Percentiles rank a stretch among this genome's conserved stretches.
Conservation (phyloP, 2,329 filamentous ascomycete genomes). For the Colletotrichum zoysiae region DNA sequence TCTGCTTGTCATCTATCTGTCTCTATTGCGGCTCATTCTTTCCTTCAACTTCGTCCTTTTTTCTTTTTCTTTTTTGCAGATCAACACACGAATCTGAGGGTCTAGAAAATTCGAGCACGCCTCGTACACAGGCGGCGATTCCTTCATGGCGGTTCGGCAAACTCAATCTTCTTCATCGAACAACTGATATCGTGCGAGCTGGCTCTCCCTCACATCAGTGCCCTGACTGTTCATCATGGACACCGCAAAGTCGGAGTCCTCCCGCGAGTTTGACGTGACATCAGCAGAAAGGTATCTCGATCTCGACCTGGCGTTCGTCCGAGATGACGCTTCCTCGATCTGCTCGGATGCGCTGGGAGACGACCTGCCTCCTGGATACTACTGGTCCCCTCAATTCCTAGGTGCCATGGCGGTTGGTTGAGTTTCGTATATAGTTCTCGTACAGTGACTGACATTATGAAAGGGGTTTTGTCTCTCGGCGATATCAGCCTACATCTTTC, state of each 20-base stretch:
- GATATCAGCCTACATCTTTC: constrained; percentile 54
- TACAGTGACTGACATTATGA: constrained; percentile 2
- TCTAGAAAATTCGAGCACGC: constrained; percentile 28
- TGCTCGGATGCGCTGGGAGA: constrained; percentile 52
- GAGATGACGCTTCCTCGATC: constrained; percentile 50
- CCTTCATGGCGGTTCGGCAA: background rate
- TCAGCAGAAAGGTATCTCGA: constrained; percentile 36
- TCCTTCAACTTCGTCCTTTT: background rate
- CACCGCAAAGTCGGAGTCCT: constrained; percentile 42
- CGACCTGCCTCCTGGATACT: constrained; percentile 53
- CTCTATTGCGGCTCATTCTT: background rate
- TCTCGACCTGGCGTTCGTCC: constrained; percentile 35
- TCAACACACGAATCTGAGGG: background rate
- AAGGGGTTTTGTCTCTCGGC: constrained; percentile 55
- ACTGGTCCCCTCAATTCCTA: constrained; percentile 51
- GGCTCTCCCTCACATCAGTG: constrained; percentile 28
- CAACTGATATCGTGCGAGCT: constrained; percentile 15
- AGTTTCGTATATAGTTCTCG: background rate
- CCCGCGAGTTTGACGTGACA: constrained; percentile 30
- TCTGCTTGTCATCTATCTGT: constrained; percentile 6
- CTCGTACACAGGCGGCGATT: constrained; percentile 2
- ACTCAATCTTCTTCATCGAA: background rate
- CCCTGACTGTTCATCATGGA: constrained; percentile 37
- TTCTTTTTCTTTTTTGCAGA: background rate
- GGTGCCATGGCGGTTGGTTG: constrained; percentile 49